Evolutionary conservation across 805 yeast genomes (phyloP).

Genomic region (Kodamaea laetipori): DNA sequence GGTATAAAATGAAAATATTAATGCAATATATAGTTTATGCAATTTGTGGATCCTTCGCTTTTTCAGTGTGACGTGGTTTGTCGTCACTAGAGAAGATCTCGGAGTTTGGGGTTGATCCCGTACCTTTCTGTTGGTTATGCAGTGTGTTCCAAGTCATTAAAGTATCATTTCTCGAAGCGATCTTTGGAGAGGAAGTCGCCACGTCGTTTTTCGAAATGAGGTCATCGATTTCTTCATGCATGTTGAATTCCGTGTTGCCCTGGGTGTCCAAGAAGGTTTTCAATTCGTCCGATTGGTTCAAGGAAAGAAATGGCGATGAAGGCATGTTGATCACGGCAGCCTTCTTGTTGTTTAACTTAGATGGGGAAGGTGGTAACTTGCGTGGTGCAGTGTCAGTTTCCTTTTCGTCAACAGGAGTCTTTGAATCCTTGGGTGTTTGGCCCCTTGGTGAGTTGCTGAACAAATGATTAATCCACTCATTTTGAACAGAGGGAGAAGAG

Average conservation of each 20-base stretch:
- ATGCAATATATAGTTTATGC: neutral
- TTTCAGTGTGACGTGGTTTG: conserved; percentile 2
- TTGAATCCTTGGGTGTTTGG: conserved; percentile 26
- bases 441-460: conserved; percentile 45
- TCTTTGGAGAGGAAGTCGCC: conserved; percentile 34
- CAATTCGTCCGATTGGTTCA: conserved; percentile 19
- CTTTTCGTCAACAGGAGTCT: conserved; percentile 21
- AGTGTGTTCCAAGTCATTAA: conserved; percentile 26
- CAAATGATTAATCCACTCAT: conserved; percentile 47
- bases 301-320: conserved; percentile 39
- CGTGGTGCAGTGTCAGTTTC: conserved; percentile 7
- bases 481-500: conserved; percentile 37
- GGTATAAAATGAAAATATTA: too few species aligned
- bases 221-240: conserved; percentile 16
- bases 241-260: conserved; percentile 11
- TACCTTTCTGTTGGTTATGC: conserved; percentile 6
- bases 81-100: conserved; percentile 12
- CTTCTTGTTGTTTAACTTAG: conserved; percentile 21
- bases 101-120: conserved; percentile 28
- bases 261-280: conserved; percentile 20
- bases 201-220: conserved; percentile 18
- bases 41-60: neutral
- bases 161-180: conserved; percentile 40
- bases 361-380: conserved; percentile 27
- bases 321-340: conserved; percentile 39